Percentiles rank a stretch among this genome's conserved stretches.
Evolutionary conservation across 805 yeast species (phyloP).

Genomic region (Grigorovia yakushimaensis): DNA sequence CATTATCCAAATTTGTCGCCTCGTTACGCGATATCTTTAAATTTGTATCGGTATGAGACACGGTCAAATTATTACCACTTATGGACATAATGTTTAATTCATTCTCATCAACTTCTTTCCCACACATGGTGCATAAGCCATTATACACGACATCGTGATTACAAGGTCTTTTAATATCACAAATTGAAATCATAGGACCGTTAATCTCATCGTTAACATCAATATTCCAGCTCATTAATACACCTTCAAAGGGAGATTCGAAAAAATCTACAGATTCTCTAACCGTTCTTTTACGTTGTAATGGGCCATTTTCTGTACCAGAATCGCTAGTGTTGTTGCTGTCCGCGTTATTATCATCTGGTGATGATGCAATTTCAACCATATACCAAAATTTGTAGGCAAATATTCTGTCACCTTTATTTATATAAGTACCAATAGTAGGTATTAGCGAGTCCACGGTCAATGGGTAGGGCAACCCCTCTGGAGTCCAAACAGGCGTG

Average conservation of each 20-base stretch:
- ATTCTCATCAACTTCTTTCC: slow-evolving; percentile 62
- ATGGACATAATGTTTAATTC: slow-evolving; percentile 64
- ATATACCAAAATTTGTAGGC: slow-evolving; percentile 39
- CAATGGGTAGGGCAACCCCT: slow-evolving; percentile 32
- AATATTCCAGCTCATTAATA: slow-evolving; percentile 41
- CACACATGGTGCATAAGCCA: slow-evolving; percentile 91
- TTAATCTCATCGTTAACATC: slow-evolving; percentile 50
- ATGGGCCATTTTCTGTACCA: slow-evolving; percentile 2
- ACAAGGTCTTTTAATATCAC: slow-evolving; percentile 69
- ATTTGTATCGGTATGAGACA: slow-evolving; percentile 73
- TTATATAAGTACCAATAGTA: slow-evolving; percentile 25
- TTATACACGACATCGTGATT: slow-evolving; percentile 89
- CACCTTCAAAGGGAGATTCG: slow-evolving; percentile 79
- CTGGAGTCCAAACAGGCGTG: slow-evolving; percentile 18
- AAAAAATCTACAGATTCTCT: slow-evolving; percentile 60
- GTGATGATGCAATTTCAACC: slow-evolving; percentile 28
- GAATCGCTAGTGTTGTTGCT: neutral
- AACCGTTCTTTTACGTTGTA: slow-evolving; percentile 31
- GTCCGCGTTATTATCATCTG: slow-evolving; percentile 13
- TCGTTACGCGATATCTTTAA: slow-evolving; percentile 76
- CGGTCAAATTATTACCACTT: slow-evolving; percentile 17
- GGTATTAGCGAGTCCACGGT: slow-evolving; percentile 30
- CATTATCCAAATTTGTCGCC: slow-evolving; percentile 73
- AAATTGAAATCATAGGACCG: slow-evolving; percentile 38
- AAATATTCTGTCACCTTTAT: slow-evolving; percentile 31